Percentiles rank a stretch among this genome's conserved stretches.
Evolutionary conservation across 441 rosid species (phyloP).

Genomic region (Euphorbia neoarborescens): DNA sequence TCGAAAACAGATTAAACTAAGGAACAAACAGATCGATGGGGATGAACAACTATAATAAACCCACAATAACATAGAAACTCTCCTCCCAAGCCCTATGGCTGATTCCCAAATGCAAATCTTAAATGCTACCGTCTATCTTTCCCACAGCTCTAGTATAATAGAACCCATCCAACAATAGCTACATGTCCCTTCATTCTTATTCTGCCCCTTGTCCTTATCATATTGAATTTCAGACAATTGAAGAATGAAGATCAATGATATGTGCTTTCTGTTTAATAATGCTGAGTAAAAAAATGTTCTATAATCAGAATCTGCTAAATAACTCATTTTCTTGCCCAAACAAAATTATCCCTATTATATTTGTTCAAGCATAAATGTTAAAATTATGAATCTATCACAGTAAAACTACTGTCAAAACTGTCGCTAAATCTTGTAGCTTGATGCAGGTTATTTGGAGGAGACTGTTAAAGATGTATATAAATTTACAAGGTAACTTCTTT

Average conservation of each 20-base stretch:
- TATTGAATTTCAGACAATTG: too few species aligned
- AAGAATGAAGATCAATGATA: neutral
- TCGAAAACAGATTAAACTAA: too few species aligned
- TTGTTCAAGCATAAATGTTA: neutral
- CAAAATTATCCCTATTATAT: neutral
- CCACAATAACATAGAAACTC: too few species aligned
- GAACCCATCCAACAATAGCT: too few species aligned
- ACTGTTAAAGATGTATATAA: conserved; percentile 28
- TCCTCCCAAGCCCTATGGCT: too few species aligned
- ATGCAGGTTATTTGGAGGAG: conserved; percentile 39
- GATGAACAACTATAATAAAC: too few species aligned
- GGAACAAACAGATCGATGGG: too few species aligned
- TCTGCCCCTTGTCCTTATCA: too few species aligned
- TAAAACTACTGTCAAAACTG: neutral
- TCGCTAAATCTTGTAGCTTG: conserved; percentile 17
- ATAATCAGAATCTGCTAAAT: neutral
- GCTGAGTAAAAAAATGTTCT: neutral
- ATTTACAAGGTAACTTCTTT: conserved; percentile 28
- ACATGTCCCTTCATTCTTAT: too few species aligned
- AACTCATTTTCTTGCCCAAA: neutral
- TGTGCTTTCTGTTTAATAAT: neutral
- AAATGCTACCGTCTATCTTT: too few species aligned
- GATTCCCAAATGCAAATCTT: too few species aligned
- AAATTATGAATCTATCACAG: neutral
- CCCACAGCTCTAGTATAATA: too few species aligned